Base-by-base conservation (phyloP, 2,329 filamentous ascomycete species). In the Apiospora sp. region DNA sequence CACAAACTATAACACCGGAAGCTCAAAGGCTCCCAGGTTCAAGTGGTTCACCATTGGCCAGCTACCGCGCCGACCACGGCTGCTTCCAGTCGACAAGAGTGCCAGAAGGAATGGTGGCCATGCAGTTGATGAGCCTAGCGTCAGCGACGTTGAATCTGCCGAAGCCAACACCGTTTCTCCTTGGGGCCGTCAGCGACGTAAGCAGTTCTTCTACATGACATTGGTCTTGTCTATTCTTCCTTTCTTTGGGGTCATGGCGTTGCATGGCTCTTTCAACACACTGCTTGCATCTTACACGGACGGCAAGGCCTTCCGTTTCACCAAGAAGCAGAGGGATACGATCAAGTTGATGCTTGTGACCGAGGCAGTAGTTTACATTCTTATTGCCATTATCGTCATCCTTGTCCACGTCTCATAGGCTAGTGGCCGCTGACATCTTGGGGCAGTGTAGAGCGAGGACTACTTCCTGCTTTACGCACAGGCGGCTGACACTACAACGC, bases 201-300 rank as follows among this genome's bases (percentile, higher is more conserved):
- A 75, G 3, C 71, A 73, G 0, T 83, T 84, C 70, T 88, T 87
- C 74, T 75, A 79, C 12, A 61, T 77, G 16, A 82, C 87, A 73
- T 76, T 83, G 64, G 43, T 79, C 0, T 67, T 86, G 58, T 84
- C 83, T 24, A 71, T 85, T 1, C 82, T 89, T n/a, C 87, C 87
- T 0, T 85, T 89, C 68, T 78, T 87, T 13, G 83, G 86, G 0
- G 72, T 87, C 0, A 76, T 88, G 10, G 84, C 85, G 0, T 81
- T 87, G 37, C 80, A 77, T 13, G 86, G 86, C 19, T 64, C 58
- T 41, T 64, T 64, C 58, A 64, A 64, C 12, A 64, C 58, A 22
- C 58, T 64, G 37, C 58, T 64, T 41, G 58, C 58, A 12, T 64
- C 58, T 14, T 64, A 64, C 58, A 64, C 58, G 34, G 58, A 64